Evolutionary conservation across 805 yeast species (phyloP).

Genomic region (Candida hispaniensis): DNA sequence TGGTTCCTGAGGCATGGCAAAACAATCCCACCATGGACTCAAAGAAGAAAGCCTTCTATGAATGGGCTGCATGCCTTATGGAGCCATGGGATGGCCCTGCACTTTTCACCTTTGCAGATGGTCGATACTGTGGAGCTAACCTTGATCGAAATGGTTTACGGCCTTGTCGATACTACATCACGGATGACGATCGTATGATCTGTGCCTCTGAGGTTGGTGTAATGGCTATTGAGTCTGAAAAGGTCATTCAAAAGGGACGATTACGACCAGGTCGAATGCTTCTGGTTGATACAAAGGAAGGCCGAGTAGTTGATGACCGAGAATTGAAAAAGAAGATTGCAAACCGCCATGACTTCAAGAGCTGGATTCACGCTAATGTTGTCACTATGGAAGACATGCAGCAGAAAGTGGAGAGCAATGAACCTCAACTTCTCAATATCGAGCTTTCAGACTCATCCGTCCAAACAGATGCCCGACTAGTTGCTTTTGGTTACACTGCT

Average conservation of each 20-base stretch:
- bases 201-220: constrained; percentile 99
- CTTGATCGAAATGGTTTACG: constrained; percentile 94
- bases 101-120: constrained; percentile 90
- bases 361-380: constrained; percentile 83
- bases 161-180: constrained; percentile 95
- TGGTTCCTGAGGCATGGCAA: constrained; percentile 98
- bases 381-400: constrained; percentile 71
- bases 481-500: constrained; percentile 87
- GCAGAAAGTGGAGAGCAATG: constrained; percentile 43
- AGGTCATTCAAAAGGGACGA: constrained; percentile 82
- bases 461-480: constrained; percentile 71
- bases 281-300: constrained; percentile 85
- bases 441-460: constrained; percentile 33
- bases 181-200: constrained; percentile 88
- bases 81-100: constrained; percentile 99
- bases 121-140: constrained; percentile 96
- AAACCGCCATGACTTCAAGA: constrained; percentile 76
- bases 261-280: constrained; percentile 94
- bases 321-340: constrained; percentile 76
- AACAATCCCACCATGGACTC: constrained; percentile 79
- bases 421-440: constrained; percentile 21
- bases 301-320: constrained; percentile 86
- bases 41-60: constrained; percentile 86
- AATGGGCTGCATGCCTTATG: constrained; percentile 98
- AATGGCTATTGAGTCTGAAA: constrained; percentile 73